These are phyloP conservation scores for Podila verticillata DNA, from an alignment of 192 early-diverging fungal genomes.

Conservation along the genomic window DNA sequence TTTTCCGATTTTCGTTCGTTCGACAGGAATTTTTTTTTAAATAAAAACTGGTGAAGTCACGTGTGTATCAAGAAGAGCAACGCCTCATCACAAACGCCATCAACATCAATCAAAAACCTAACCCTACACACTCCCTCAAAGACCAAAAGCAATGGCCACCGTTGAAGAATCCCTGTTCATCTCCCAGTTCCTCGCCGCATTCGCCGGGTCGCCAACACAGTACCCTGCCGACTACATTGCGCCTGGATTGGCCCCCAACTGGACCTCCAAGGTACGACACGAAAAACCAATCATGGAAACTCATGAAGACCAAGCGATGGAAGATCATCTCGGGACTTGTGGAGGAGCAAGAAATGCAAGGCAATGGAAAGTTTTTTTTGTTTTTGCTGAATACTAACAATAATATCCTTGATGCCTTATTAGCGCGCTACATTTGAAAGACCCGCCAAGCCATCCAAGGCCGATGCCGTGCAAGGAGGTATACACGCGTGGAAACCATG, in stretches of 20 bases:
- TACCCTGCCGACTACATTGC: slow-evolving; percentile 30
- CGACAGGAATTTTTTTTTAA: no score
- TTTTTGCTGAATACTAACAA: not conserved
- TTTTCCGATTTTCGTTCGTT: no score
- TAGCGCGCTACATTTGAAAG: slow-evolving; percentile 46
- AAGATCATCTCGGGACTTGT: not conserved
- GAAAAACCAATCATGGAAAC: not conserved
- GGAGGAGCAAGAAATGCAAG: not conserved
- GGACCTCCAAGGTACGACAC: slow-evolving; percentile 49
- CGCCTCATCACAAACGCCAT: not conserved
- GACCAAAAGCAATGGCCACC: slow-evolving; percentile 28
- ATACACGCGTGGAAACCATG: not conserved
- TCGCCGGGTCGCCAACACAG: slow-evolving; percentile 20
- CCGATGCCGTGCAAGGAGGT: slow-evolving; percentile 34
- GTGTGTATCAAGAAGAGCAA: no score
- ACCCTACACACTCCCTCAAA: not conserved
- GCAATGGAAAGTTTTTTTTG: not conserved
- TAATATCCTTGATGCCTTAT: not conserved
- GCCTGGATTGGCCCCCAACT: slow-evolving; percentile 33
- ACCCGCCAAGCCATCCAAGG: slow-evolving; percentile 26
- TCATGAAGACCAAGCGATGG: not conserved
- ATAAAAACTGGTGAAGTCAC: no score
- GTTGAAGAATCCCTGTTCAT: slow-evolving; percentile 49
- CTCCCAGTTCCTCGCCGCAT: slow-evolving; percentile 47
- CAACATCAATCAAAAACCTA: not conserved